Percentiles rank a stretch among this genome's conserved stretches.
These are phyloP conservation scores for Phytophthora foliorum DNA, from an alignment of 352 stramenopile genomes.

Conservation along the genomic window DNA sequence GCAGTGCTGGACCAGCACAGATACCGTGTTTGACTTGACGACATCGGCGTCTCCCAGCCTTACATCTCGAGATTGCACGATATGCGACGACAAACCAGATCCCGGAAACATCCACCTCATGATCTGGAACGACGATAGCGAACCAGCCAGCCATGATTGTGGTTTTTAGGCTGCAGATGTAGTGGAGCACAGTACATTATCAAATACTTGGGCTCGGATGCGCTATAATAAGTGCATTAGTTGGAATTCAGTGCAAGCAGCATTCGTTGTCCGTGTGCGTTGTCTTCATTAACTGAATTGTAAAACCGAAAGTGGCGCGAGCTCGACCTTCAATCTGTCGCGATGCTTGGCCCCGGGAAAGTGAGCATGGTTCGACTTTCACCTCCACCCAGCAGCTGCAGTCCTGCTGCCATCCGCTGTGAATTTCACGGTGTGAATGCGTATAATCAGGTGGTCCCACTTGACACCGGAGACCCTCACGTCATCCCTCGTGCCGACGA, in stretches of 20 bases:
- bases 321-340: too few species aligned
- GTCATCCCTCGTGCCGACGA: not conserved
- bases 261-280: too few species aligned
- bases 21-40: not conserved
- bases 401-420: not conserved
- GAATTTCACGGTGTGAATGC: not conserved
- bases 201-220: too few species aligned
- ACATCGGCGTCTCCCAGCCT: not conserved
- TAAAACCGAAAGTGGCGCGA: too few species aligned
- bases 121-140: not conserved
- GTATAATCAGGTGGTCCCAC: not conserved
- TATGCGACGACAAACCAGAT: not conserved
- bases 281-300: too few species aligned
- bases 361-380: too few species aligned
- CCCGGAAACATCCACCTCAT: not conserved
- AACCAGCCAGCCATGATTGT: not conserved
- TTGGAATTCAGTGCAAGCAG: too few species aligned
- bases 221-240: too few species aligned
- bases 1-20: too few species aligned
- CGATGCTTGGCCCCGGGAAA: too few species aligned
- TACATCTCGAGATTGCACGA: not conserved
- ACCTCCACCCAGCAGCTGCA: not conserved
- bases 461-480: not conserved
- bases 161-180: not conserved
- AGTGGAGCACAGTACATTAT: too few species aligned